Evolutionary conservation across 2,329 filamentous ascomycete genomes (phyloP).

Genomic region (Mycosphaerella sp.): DNA sequence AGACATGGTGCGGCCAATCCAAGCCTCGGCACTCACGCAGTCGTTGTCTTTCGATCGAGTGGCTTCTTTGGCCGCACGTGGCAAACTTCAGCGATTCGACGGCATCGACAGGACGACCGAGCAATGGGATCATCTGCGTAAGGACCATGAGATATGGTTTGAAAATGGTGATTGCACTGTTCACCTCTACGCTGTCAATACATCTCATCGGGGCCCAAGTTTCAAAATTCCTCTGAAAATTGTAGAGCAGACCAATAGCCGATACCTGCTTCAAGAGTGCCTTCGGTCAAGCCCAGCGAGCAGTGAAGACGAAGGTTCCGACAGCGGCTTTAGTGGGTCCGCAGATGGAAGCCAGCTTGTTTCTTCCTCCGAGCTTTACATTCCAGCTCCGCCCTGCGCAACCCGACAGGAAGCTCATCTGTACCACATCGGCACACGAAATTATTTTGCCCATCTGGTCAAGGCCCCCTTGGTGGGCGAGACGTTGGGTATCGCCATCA

Average conservation of each 20-base stretch:
- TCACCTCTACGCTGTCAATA: slow-evolving; percentile 60
- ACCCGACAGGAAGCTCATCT: slow-evolving; percentile 51
- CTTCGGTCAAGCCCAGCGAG: slow-evolving; percentile 23
- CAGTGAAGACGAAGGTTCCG: slow-evolving; percentile 25
- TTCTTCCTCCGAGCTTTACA: slow-evolving; percentile 53
- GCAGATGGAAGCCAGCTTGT: slow-evolving; percentile 8
- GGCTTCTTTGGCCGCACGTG: slow-evolving; percentile 4
- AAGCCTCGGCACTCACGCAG: neutral
- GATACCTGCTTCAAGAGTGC: slow-evolving; percentile 51
- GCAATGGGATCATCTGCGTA: slow-evolving; percentile 18
- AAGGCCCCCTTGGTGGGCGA: slow-evolving; percentile 56
- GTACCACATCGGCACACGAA: slow-evolving; percentile 64
- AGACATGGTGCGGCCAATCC: slow-evolving; percentile 2
- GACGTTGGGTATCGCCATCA: slow-evolving; percentile 57
- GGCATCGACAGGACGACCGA: slow-evolving; percentile 14
- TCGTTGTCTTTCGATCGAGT: slow-evolving; percentile 4
- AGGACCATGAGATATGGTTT: slow-evolving; percentile 66
- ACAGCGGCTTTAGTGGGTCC: slow-evolving; percentile 26
- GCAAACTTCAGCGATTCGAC: slow-evolving; percentile 14
- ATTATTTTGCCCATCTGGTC: slow-evolving; percentile 67
- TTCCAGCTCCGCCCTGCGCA: slow-evolving; percentile 55
- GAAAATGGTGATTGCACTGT: slow-evolving; percentile 62
- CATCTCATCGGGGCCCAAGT: slow-evolving; percentile 59
- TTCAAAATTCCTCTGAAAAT: slow-evolving; percentile 58
- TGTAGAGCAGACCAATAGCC: slow-evolving; percentile 54